Base-by-base conservation (phyloP, 148 eudicot genomes). In the Vaccinium darrowii region DNA sequence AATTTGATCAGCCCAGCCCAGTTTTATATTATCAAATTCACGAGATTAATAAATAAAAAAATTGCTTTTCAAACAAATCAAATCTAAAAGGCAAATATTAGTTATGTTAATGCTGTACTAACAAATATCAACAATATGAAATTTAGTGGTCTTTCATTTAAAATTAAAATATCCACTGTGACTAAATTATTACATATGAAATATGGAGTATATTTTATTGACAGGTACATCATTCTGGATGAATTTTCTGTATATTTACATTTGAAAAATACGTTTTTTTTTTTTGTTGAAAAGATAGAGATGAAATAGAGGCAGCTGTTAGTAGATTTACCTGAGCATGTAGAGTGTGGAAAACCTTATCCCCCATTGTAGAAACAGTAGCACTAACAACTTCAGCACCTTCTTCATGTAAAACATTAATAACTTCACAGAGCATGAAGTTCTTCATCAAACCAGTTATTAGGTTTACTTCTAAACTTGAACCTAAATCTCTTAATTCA, bases 311-410 rank as follows among this genome's bases (percentile, higher is more conserved):
- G 47, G 47, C 47, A 43, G 47, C 5, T 39, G 5, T 43, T 43
- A 43, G 36, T 8, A 1, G 8, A 69, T 27, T 73, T 1, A 91
- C 93, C 91, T 88, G 57, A 63, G 90, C 91, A 81, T 88, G 90
- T 21, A 91, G 81, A 4, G 84, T 90, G 77, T 86, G 90, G 79
- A 82, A 79, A 18, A 81, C 80, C 71, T 84, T 84, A 60, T 86
- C 76, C 3, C 71, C 91, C 47, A 50, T 5, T 11, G 69, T 83
- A 0, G 84, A 82, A 43, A 78, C 25, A 74, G 36, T 84, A 25
- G 86, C 83, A 73, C 86, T 86, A 1, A 84, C 86, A 13, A 90
- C 93, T 65, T 90, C 91, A 58, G 89, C 86, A 18, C 92, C 93
- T 90, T 87, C 92, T 18, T 91, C 92, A n/a, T 90, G 87, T 50